phyloP scores from a whole-genome alignment of 352 stramenopile genomes.

The Phytopythium sindhum region DNA sequence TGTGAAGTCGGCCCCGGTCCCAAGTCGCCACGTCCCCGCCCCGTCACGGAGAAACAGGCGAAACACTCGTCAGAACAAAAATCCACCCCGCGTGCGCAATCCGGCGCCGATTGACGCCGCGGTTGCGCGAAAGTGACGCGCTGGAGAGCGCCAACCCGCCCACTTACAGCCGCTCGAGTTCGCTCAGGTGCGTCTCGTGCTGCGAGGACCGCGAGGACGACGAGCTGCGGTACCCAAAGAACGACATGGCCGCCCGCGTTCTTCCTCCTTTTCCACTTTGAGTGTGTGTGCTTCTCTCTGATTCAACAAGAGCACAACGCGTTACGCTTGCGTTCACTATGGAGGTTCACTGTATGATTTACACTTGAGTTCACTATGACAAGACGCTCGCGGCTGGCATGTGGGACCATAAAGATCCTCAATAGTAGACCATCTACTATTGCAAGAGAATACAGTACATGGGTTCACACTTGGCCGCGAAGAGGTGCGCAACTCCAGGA shows the following conservation, averaged over 20 bases:
- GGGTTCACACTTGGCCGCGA: background rate
- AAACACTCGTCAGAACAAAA: background rate
- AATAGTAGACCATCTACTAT: conserved; percentile 9
- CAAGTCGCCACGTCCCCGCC: background rate
- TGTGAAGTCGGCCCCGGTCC: conserved; percentile 11
- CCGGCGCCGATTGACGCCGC: background rate
- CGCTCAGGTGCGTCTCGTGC: conserved; percentile 77
- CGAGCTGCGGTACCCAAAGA: conserved; percentile 66
- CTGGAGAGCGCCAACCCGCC: background rate
- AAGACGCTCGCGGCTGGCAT: background rate
- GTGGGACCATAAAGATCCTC: background rate
- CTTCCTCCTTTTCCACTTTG: background rate
- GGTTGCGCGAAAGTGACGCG: background rate
- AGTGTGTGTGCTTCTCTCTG: background rate
- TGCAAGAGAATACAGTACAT: conserved; percentile 1
- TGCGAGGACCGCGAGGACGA: conserved; percentile 33
- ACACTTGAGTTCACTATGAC: background rate
- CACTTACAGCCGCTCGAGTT: conserved; percentile 73
- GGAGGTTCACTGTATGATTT: background rate
- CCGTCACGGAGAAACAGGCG: background rate
- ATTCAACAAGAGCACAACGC: conserved; percentile 9
- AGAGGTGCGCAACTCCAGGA: background rate
- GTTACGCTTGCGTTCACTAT: conserved; percentile 1
- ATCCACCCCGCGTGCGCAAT: background rate
- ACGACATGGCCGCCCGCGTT: conserved; percentile 35